These are phyloP conservation scores for Paraphaeosphaeria sporulosa DNA, from an alignment of 2,329 filamentous ascomycete species.

Conservation along the genomic window DNA sequence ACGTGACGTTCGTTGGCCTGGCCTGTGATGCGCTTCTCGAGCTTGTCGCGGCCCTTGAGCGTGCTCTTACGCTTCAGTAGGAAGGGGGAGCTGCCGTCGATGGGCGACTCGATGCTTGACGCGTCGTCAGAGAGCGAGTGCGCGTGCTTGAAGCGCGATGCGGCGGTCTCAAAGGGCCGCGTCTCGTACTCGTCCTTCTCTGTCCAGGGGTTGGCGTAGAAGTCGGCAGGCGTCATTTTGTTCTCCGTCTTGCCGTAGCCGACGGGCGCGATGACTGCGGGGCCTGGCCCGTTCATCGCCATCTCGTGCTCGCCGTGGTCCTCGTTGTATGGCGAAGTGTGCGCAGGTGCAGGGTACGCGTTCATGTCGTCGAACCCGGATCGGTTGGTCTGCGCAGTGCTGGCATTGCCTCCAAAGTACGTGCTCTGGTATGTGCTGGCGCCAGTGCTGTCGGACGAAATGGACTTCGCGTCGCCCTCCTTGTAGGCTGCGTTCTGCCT, in stretches of 20 bases:
- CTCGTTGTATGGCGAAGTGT: conserved; percentile 10
- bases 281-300: conserved; percentile 13
- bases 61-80: conserved; percentile 39
- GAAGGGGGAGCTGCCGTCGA: conserved; percentile 40
- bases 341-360: conserved; percentile 11
- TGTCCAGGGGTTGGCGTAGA: conserved; percentile 10
- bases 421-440: conserved; percentile 10
- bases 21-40: conserved; percentile 13
- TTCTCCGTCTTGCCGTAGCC: conserved; percentile 3
- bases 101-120: conserved; percentile 32
- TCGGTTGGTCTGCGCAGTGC: background rate
- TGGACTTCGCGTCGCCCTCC: conserved; percentile 26
- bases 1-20: conserved; percentile 6
- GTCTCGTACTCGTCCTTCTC: conserved; percentile 12
- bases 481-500: conserved; percentile 13
- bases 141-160: conserved; percentile 13
- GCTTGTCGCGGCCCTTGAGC: conserved; percentile 19
- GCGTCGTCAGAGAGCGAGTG: conserved; percentile 9
- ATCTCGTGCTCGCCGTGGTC: conserved; percentile 9
- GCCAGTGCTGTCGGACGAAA: conserved; percentile 12
- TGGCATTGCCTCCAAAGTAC: conserved; percentile 13
- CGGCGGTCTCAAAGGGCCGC: conserved; percentile 6
- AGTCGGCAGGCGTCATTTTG: conserved; percentile 10
- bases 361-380: conserved; percentile 20
- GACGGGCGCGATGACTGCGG: conserved; percentile 7